These are phyloP conservation scores for Begonia peltatifolia DNA, from an alignment of 306 rosid species.

Conservation along the genomic window DNA sequence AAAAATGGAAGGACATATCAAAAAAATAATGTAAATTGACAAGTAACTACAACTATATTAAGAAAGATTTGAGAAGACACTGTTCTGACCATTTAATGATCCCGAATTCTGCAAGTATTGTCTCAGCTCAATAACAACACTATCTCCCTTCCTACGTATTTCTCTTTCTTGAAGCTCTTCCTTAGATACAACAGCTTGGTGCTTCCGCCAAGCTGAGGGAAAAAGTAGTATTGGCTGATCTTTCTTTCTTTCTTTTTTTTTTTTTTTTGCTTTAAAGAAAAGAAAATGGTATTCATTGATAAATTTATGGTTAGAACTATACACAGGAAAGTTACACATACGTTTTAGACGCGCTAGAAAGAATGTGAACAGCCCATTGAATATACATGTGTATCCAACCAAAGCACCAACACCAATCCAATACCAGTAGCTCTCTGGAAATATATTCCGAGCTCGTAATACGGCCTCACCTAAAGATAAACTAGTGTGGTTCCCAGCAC, in stretches of 20 bases:
- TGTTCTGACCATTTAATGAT: conserved; percentile 56
- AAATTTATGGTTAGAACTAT: conserved; percentile 7
- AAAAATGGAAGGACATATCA: background rate
- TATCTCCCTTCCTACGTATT: conserved; percentile 71
- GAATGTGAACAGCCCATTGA: conserved; percentile 72
- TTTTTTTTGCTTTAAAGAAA: background rate
- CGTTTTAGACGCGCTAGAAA: conserved; percentile 86
- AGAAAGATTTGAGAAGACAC: background rate
- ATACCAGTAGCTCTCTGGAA: conserved; percentile 83
- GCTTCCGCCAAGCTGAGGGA: conserved; percentile 65
- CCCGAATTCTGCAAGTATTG: conserved; percentile 75
- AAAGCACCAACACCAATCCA: conserved; percentile 97
- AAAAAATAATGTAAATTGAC: conserved; percentile 1
- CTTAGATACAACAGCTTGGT: conserved; percentile 84
- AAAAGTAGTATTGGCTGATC: background rate
- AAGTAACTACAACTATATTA: background rate
- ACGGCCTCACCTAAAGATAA: conserved; percentile 57
- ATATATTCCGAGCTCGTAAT: conserved; percentile 49
- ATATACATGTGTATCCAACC: conserved; percentile 82
- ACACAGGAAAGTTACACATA: conserved; percentile 27
- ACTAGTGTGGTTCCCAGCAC: conserved; percentile 33
- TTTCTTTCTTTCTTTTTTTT: too few relatives aligned
- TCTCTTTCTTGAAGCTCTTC: conserved; percentile 80
- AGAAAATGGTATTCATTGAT: conserved; percentile 5
- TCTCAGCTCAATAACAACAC: conserved; percentile 63